A percentile compares a stretch with the other conserved stretches of the same genome.
Conservation (phyloP, 176 grass and related monocot genomes). For the Canna indica region DNA sequence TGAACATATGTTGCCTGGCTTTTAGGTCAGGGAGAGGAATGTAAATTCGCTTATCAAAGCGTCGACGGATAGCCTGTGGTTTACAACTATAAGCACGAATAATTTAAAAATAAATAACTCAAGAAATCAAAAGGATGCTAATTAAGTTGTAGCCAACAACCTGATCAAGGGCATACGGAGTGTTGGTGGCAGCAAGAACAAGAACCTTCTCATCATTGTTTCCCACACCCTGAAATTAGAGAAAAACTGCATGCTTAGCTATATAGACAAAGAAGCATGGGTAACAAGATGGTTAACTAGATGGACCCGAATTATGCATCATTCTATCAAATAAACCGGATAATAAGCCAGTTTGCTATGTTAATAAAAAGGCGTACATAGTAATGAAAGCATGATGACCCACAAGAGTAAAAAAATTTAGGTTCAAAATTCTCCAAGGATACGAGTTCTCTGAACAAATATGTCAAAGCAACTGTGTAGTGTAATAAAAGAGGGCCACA, state of each 20-base stretch:
- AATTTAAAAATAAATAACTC: neutral
- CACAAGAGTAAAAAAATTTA: too few species aligned
- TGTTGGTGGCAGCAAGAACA: constrained; percentile 93
- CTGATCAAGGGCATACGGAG: constrained; percentile 90
- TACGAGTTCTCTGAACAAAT: too few species aligned
- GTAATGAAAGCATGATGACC: too few species aligned
- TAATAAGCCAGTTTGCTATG: too few species aligned
- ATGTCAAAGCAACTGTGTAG: too few species aligned
- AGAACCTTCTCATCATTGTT: constrained; percentile 98
- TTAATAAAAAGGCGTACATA: too few species aligned
- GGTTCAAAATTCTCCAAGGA: too few species aligned
- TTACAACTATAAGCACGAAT: constrained; percentile 15
- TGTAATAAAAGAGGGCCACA: too few species aligned
- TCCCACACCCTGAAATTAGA: constrained; percentile 64
- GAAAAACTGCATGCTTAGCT: neutral
- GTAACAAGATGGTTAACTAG: too few species aligned
- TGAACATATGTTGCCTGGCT: constrained; percentile 98
- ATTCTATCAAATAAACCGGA: too few species aligned
- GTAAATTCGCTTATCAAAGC: constrained; percentile 97
- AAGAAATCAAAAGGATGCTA: neutral
- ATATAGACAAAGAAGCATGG: neutral
- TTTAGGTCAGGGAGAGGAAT: constrained; percentile 94
- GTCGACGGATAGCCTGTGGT: constrained; percentile 69
- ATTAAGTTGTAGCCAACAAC: constrained; percentile 27
- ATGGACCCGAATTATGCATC: too few species aligned